A percentile compares a stretch with the other conserved stretches of the same genome.
Evolutionary conservation across 2,329 filamentous ascomycete species (phyloP).

Genomic region (Pyrenophora graminea): DNA sequence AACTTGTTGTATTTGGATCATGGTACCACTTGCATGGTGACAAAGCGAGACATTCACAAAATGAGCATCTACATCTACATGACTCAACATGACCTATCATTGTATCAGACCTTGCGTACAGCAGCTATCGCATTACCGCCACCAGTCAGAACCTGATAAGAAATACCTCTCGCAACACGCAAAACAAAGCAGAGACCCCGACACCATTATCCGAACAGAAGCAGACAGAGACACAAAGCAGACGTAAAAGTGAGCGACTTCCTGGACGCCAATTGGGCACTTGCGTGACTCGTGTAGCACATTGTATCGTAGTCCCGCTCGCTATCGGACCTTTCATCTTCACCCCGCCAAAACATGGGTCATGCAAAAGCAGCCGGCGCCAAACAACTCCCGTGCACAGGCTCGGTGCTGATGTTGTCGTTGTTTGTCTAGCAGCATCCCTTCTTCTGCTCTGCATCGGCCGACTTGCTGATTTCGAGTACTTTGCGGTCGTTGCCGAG

Average conservation of each 20-base stretch:
- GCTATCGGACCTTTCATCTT: conserved; percentile 5
- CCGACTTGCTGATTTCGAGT: conserved; percentile 84
- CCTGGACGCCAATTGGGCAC: conserved; percentile 41
- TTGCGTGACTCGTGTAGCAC: conserved; percentile 41
- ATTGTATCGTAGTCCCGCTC: conserved; percentile 17
- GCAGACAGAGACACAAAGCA: conserved; percentile 36
- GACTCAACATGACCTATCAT: conserved; percentile 17
- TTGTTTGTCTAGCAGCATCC: conserved; percentile 71
- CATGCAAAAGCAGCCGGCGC: conserved; percentile 14
- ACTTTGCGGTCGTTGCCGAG: conserved; percentile 73
- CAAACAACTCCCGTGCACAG: conserved; percentile 22
- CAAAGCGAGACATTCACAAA: not conserved
- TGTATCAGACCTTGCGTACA: conserved; percentile 32
- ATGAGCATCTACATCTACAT: not conserved
- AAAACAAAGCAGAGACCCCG: conserved; percentile 33
- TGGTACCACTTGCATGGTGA: not conserved
- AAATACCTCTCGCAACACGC: conserved; percentile 34
- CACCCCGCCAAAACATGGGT: conserved; percentile 8
- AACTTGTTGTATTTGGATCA: not conserved
- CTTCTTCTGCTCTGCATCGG: conserved; percentile 77
- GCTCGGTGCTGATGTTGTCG: conserved; percentile 5
- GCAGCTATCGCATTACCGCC: conserved; percentile 39
- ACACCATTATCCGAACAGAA: conserved; percentile 32
- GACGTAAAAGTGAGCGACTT: conserved; percentile 38
- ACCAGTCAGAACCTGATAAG: conserved; percentile 21